Evolutionary conservation across 805 yeast genomes (phyloP).

Genomic region (Hanseniaspora occidentalis): DNA sequence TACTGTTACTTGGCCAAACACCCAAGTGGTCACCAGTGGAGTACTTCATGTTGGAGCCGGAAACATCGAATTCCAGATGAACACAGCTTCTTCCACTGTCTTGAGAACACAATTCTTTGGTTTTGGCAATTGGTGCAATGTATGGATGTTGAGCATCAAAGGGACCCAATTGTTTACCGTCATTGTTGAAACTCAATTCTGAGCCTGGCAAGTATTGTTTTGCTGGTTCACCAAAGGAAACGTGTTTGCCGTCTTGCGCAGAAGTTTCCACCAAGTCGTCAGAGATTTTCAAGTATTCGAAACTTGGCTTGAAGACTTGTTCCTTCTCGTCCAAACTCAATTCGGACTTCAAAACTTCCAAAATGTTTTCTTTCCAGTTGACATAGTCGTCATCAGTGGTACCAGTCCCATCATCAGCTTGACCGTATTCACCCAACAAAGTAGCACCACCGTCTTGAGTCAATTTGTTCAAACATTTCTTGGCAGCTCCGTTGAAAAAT

Average conservation of each 20-base stretch:
- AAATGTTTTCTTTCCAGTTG: conserved; percentile 77
- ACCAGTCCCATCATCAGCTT: conserved; percentile 93
- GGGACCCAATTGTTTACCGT: conserved; percentile 47
- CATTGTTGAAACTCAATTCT: conserved; percentile 25
- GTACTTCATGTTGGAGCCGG: conserved; percentile 63
- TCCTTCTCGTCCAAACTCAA: conserved; percentile 72
- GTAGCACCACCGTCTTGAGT: conserved; percentile 56
- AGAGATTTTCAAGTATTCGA: conserved; percentile 24
- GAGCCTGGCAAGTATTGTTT: conserved; percentile 32
- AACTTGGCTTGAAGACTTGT: conserved; percentile 61
- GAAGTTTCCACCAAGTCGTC: too few species aligned
- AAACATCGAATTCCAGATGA: conserved; percentile 79
- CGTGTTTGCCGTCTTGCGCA: conserved; percentile 29
- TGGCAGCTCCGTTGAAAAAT: conserved; percentile 74
- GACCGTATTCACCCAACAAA: conserved; percentile 64
- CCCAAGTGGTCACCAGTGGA: conserved; percentile 96
- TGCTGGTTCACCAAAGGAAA: conserved; percentile 76
- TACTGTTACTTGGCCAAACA: conserved; percentile 83
- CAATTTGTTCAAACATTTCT: conserved; percentile 38
- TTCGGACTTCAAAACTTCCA: conserved; percentile 50
- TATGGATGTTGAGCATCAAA: conserved; percentile 74
- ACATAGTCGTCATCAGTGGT: conserved; percentile 91
- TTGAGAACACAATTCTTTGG: conserved; percentile 62
- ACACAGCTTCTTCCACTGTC: conserved; percentile 58
- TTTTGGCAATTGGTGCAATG: conserved; percentile 47